Percentiles rank a stretch among this genome's conserved stretches.
Conservation (phyloP, 768 basidiomycete species). For the Panus rudis region DNA sequence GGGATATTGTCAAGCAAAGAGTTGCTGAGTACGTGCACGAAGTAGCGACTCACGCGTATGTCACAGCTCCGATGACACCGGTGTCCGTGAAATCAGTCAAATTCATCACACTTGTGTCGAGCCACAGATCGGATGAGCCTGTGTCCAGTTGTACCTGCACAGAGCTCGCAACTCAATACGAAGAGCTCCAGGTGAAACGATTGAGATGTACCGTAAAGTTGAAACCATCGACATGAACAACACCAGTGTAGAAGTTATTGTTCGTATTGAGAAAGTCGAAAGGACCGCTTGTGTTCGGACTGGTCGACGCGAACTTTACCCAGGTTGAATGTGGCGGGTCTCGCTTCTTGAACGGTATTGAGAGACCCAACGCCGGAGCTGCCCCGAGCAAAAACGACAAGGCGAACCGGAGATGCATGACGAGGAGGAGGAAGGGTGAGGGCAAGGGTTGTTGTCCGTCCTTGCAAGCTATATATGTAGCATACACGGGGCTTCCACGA, state of each 20-base stretch:
- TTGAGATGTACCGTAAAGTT: background rate
- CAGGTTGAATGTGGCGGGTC: background rate
- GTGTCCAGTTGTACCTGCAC: conserved; percentile 11
- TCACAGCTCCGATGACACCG: background rate
- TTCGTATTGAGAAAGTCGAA: background rate
- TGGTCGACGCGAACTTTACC: background rate
- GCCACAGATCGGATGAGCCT: conserved; percentile 11
- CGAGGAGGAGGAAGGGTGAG: background rate
- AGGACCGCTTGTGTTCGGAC: background rate
- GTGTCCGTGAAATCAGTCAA: background rate
- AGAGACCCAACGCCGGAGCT: background rate
- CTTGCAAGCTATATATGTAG: no score
- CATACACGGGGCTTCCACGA: no score
- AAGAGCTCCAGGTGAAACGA: background rate
- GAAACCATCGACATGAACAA: background rate
- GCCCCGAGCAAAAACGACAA: background rate
- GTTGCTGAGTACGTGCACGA: background rate
- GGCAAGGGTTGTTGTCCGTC: no score
- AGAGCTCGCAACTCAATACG: background rate
- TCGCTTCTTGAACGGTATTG: background rate
- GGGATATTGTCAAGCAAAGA: background rate
- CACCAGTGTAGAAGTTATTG: background rate
- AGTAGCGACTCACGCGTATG: background rate
- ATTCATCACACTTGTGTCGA: conserved; percentile 2
- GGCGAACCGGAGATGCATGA: background rate